These are phyloP conservation scores for Bremia lactucae DNA, from an alignment of 352 stramenopile genomes.

Conservation along the genomic window DNA sequence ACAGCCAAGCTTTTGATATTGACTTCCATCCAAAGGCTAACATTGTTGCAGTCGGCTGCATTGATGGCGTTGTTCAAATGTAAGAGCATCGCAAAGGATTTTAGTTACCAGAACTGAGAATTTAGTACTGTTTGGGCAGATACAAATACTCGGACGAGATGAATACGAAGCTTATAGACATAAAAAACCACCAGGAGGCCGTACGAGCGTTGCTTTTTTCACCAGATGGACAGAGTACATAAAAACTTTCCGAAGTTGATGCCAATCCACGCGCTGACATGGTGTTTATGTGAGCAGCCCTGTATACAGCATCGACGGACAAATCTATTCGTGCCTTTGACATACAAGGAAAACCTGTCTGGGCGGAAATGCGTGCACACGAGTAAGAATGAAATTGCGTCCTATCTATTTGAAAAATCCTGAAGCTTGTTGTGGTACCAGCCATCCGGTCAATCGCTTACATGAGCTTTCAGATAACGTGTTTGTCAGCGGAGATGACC, in stretches of 20 bases:
- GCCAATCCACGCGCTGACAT: constrained; percentile 2
- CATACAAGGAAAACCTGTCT: constrained; percentile 60
- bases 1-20: constrained; percentile 75
- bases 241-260: neutral
- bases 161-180: constrained; percentile 58
- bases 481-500: constrained; percentile 70
- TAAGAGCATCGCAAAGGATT: constrained; percentile 16
- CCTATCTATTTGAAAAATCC: neutral
- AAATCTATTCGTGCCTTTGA: constrained; percentile 80
- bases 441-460: constrained; percentile 61
- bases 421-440: constrained; percentile 13
- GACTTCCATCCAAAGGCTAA: constrained; percentile 71
- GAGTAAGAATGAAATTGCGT: constrained; percentile 27
- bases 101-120: neutral
- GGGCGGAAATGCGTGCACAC: constrained; percentile 73
- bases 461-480: constrained; percentile 61
- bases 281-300: constrained; percentile 23
- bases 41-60: constrained; percentile 62
- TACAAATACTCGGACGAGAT: constrained; percentile 73
- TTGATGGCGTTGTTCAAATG: constrained; percentile 76
- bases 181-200: constrained; percentile 69
- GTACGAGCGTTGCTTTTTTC: constrained; percentile 59
- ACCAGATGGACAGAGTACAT: constrained; percentile 65
- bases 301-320: constrained; percentile 69
- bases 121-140: constrained; percentile 16